Evolutionary conservation across 352 stramenopile species (phyloP).

Genomic region (Phytopythium oedochilum): DNA sequence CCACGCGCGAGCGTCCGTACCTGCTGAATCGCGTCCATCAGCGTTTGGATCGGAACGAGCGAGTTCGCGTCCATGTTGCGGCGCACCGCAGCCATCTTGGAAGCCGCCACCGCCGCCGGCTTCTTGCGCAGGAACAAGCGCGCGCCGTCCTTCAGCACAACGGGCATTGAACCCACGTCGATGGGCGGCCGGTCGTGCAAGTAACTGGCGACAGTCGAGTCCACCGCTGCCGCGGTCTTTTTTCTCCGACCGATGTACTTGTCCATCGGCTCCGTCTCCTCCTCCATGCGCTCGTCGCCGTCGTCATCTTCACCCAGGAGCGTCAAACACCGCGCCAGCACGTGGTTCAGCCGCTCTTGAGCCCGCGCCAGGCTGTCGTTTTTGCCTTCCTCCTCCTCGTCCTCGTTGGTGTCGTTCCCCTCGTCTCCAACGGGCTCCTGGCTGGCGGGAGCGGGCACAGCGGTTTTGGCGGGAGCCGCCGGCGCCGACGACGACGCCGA

Average conservation of each 20-base stretch:
- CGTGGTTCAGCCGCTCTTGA: slow-evolving; percentile 40
- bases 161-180: slow-evolving; percentile 52
- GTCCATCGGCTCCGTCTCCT: slow-evolving; percentile 23
- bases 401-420: slow-evolving; percentile 7
- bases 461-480: neutral
- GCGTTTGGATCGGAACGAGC: slow-evolving; percentile 44
- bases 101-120: neutral
- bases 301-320: slow-evolving; percentile 57
- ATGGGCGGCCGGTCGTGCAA: slow-evolving; percentile 57
- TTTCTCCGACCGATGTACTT: slow-evolving; percentile 20
- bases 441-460: neutral
- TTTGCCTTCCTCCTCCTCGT: slow-evolving; percentile 4
- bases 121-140: slow-evolving; percentile 70
- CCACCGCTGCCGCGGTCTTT: slow-evolving; percentile 21
- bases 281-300: slow-evolving; percentile 24
- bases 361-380: slow-evolving; percentile 29
- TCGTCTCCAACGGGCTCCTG: neutral
- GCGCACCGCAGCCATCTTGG: slow-evolving; percentile 3
- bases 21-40: slow-evolving; percentile 55
- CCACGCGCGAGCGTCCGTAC: slow-evolving; percentile 11
- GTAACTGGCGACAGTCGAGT: slow-evolving; percentile 32
- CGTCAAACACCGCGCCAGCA: slow-evolving; percentile 60
- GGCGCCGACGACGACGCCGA: neutral
- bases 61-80: slow-evolving; percentile 14
- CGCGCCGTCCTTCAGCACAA: slow-evolving; percentile 47